Conservation (phyloP, 106 monocot genomes). For the Posidonia australis region DNA sequence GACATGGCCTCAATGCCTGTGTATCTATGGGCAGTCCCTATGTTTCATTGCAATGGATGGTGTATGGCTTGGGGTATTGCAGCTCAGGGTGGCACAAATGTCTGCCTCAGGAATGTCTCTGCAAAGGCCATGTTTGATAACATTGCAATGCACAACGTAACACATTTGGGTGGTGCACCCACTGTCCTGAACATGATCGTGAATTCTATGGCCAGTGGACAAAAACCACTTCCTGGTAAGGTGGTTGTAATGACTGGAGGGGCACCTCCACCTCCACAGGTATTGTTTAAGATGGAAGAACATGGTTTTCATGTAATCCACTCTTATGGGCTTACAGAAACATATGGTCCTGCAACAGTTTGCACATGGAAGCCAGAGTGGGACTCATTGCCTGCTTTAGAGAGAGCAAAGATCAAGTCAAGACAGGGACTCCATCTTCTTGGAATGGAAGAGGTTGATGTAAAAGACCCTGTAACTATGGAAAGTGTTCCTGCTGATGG, state of each 20-base stretch:
- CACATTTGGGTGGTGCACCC: slow-evolving; percentile 61
- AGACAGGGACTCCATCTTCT: slow-evolving; percentile 52
- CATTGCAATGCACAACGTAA: slow-evolving; percentile 33
- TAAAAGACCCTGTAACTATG: slow-evolving; percentile 60
- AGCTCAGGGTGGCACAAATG: slow-evolving; percentile 60
- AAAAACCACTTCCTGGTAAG: slow-evolving; percentile 22
- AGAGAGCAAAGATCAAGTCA: slow-evolving; percentile 43
- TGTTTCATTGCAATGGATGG: slow-evolving; percentile 91
- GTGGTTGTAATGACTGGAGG: slow-evolving; percentile 42
- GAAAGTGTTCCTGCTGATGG: slow-evolving; percentile 53
- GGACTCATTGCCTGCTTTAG: slow-evolving; percentile 31
- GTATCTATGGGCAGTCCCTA: slow-evolving; percentile 63
- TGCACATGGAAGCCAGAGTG: slow-evolving; percentile 64
- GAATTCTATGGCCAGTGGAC: slow-evolving; percentile 19
- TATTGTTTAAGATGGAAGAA: slow-evolving; percentile 48
- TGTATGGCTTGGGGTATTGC: slow-evolving; percentile 58
- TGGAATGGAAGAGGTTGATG: slow-evolving; percentile 44
- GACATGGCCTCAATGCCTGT: slow-evolving; percentile 45
- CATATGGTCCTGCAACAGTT: slow-evolving; percentile 40
- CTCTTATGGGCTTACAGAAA: slow-evolving; percentile 65
- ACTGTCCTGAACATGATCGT: slow-evolving; percentile 56
- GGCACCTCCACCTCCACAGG: slow-evolving; percentile 49
- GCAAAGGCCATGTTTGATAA: slow-evolving; percentile 32
- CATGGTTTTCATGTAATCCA: slow-evolving; percentile 53
- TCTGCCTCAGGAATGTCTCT: slow-evolving; percentile 51